phyloP scores from a whole-genome alignment of 73 alveolate genomes.

The Diophrys sp. region DNA sequence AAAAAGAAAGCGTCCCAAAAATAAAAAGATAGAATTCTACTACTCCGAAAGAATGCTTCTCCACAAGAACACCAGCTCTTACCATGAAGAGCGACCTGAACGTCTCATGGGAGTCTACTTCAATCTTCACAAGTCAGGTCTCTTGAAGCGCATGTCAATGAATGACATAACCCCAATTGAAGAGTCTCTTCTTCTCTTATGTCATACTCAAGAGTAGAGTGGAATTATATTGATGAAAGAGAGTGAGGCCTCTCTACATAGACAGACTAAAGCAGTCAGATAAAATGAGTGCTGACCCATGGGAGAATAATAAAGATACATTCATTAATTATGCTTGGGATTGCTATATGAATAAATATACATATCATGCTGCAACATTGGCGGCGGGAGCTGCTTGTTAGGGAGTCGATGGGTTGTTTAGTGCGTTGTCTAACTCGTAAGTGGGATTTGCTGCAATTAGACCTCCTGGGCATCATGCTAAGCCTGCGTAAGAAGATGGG shows the following conservation, averaged over 20 bases:
- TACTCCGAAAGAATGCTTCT: conserved; percentile 1
- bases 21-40: neutral
- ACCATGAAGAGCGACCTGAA: conserved; percentile 3
- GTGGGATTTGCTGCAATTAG: conserved; percentile 61
- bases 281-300: conserved; percentile 17
- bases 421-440: conserved; percentile 5
- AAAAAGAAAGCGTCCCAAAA: neutral
- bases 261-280: conserved; percentile 8
- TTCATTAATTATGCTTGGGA: conserved; percentile 4
- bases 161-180: neutral
- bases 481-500: conserved; percentile 71
- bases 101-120: neutral
- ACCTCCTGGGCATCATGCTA: conserved; percentile 99
- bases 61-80: neutral
- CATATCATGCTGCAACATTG: conserved; percentile 22
- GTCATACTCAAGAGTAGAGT: neutral
- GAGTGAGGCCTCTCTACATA: too few relatives aligned
- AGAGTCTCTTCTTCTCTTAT: neutral
- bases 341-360: conserved; percentile 3
- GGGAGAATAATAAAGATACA: neutral
- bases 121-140: neutral
- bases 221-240: too few relatives aligned
- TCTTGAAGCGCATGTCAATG: neutral
- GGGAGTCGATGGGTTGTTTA: conserved; percentile 25
- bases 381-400: conserved; percentile 50